Percentiles rank a stretch among this genome's conserved stretches.
These are phyloP conservation scores for Poa annua DNA, from an alignment of 176 grass and related monocot genomes.

Conservation along the genomic window DNA sequence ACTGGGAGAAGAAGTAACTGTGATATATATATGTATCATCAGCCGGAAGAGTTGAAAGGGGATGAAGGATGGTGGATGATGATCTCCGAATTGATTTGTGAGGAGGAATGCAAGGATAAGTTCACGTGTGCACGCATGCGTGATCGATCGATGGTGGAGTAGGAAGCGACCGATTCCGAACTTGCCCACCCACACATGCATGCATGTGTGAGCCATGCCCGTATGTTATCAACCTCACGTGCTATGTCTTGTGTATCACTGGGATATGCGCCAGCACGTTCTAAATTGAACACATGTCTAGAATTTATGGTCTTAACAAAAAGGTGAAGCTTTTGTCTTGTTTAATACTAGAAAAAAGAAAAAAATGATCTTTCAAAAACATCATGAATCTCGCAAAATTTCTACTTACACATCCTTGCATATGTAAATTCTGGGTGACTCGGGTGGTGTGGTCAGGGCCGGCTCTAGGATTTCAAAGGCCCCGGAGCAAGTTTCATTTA, in stretches of 20 bases:
- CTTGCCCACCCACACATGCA: background rate
- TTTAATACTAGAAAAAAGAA: too few relatives aligned
- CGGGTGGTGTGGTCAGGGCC: too few relatives aligned
- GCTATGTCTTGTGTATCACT: background rate
- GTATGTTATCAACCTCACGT: background rate
- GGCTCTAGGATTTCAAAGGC: too few relatives aligned
- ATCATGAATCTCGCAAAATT: too few relatives aligned
- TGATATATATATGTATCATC: background rate
- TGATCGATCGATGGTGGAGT: conserved; percentile 2
- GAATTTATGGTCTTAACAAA: too few relatives aligned
- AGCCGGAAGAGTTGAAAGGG: background rate
- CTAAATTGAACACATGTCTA: background rate
- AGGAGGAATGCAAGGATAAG: background rate
- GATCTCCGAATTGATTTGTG: background rate
- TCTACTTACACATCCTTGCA: too few relatives aligned
- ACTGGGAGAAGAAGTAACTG: background rate
- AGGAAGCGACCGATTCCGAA: background rate
- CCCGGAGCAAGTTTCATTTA: too few relatives aligned
- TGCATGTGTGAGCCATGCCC: background rate
- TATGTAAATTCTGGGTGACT: too few relatives aligned
- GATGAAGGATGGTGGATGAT: background rate
- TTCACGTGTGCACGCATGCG: conserved; percentile 25
- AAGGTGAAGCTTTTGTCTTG: too few relatives aligned
- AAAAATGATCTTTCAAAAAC: too few relatives aligned
- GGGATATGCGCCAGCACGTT: background rate